Evolutionary conservation across 768 basidiomycete species (phyloP).

Genomic region (Panaeolus cyanescens): DNA sequence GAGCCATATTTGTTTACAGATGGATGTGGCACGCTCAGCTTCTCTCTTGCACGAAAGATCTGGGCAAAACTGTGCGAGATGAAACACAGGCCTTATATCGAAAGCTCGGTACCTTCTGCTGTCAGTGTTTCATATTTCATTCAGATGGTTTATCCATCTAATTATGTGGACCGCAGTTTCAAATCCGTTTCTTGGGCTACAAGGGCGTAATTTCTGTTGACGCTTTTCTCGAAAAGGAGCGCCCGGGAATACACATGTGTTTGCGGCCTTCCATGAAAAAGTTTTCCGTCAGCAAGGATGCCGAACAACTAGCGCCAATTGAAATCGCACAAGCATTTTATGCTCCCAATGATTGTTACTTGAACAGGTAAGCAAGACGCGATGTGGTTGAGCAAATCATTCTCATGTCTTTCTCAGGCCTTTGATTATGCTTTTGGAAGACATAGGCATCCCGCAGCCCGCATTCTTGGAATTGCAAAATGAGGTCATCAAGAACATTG

Average conservation of each 20-base stretch:
- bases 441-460: constrained; percentile 60
- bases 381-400: background rate
- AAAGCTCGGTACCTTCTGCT: constrained; percentile 48
- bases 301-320: constrained; percentile 50
- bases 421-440: constrained; percentile 78
- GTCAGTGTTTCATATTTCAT: constrained; percentile 38
- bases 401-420: constrained; percentile 42
- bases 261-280: constrained; percentile 77
- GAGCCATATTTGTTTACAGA: constrained; percentile 61
- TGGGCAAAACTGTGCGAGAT: constrained; percentile 55
- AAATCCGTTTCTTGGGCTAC: constrained; percentile 82
- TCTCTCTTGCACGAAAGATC: constrained; percentile 55
- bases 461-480: constrained; percentile 67
- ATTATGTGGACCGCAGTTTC: constrained; percentile 47
- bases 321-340: constrained; percentile 73
- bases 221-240: constrained; percentile 41
- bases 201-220: constrained; percentile 84
- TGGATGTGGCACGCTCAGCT: constrained; percentile 79
- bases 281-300: constrained; percentile 53
- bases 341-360: constrained; percentile 59
- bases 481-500: constrained; percentile 52
- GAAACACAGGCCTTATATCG: constrained; percentile 37
- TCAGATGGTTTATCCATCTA: constrained; percentile 6
- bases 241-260: constrained; percentile 63
- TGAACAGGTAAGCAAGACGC: constrained; percentile 60